A percentile compares a stretch with the other conserved stretches of the same genome.
Conservation (phyloP, 2,329 filamentous ascomycete genomes). For the Chrysoporthe cubensis region DNA sequence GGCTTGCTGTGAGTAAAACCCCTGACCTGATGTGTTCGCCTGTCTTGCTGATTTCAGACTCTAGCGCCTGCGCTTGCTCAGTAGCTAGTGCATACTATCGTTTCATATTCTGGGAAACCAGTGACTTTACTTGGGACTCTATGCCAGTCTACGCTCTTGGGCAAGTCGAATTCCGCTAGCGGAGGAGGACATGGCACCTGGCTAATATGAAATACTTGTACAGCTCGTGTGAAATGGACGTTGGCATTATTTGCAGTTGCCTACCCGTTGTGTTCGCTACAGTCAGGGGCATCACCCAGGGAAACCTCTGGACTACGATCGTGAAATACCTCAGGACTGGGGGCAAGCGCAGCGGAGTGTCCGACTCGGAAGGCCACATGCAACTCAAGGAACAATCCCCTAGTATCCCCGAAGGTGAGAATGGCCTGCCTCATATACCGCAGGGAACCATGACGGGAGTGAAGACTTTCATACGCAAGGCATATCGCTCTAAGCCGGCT, state of each 20-base stretch:
- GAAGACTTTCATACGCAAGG: background rate
- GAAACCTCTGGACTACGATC: background rate
- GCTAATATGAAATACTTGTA: background rate
- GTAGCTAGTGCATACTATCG: background rate
- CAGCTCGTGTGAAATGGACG: background rate
- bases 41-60: background rate
- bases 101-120: background rate
- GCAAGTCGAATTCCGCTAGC: background rate
- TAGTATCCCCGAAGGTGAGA: background rate
- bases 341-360: background rate
- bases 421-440: background rate
- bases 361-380: background rate
- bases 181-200: background rate
- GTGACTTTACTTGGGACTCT: background rate
- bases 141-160: background rate
- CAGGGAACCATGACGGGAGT: background rate
- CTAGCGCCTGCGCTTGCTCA: background rate
- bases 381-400: background rate
- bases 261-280: background rate
- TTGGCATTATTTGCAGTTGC: background rate
- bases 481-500: background rate
- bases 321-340: background rate
- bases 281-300: background rate
- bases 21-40: background rate
- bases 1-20: background rate